Percentiles rank a stretch among this genome's conserved stretches.
Conservation (phyloP, 768 basidiomycete species). For the Tephrocybe sp. region DNA sequence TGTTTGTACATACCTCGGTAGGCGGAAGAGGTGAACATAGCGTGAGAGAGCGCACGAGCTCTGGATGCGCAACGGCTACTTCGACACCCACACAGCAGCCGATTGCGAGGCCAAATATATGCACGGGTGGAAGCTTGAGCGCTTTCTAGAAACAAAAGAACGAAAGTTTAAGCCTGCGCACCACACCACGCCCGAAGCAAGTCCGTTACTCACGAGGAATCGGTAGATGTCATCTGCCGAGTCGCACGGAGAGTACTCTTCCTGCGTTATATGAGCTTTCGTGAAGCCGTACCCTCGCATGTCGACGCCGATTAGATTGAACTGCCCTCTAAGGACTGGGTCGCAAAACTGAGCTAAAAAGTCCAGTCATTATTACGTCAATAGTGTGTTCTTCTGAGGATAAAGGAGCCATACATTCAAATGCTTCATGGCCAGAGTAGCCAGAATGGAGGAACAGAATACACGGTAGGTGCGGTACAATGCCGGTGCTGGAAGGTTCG, state of each 20-base stretch:
- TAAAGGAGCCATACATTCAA: conserved; percentile 14
- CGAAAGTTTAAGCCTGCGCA: not conserved
- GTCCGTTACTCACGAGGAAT: conserved; percentile 22
- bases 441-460: conserved; percentile 22
- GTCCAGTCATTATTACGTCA: not conserved
- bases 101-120: conserved; percentile 25
- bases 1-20: conserved; percentile 21
- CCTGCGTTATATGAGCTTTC: conserved; percentile 15
- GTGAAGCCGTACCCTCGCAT: conserved; percentile 24
- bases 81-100: conserved; percentile 24
- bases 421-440: conserved; percentile 18
- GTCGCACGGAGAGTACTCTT: conserved; percentile 18
- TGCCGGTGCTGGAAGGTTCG: conserved; percentile 13
- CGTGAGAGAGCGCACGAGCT: conserved; percentile 21
- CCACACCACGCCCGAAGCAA: too few species aligned
- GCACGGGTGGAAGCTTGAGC: conserved; percentile 23
- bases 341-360: conserved; percentile 24
- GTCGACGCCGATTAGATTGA: conserved; percentile 28
- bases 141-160: conserved; percentile 20
- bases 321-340: conserved; percentile 19
- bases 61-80: conserved; percentile 20
- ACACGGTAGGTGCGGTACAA: conserved; percentile 16
- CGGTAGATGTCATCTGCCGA: conserved; percentile 25
- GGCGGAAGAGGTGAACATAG: conserved; percentile 23
- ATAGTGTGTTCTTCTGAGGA: too few species aligned